Base-by-base conservation (phyloP, 2,329 filamentous ascomycete genomes). In the Nectriaceae sp. region DNA sequence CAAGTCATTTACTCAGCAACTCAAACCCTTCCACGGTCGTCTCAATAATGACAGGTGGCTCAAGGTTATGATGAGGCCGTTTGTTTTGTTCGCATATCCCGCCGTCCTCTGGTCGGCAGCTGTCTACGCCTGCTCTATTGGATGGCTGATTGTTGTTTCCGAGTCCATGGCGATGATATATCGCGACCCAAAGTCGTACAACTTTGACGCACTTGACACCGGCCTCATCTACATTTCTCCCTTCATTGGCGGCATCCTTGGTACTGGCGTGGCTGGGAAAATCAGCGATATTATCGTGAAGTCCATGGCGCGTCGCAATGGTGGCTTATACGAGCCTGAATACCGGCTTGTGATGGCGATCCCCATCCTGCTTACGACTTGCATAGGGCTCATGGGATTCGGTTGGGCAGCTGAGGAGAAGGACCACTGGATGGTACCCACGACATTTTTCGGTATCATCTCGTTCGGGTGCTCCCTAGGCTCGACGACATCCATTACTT, bases 81-180 rank as follows among this genome's bases (percentile, higher is more conserved):
- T 97, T 52, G 83, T 97, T 40, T 79, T 97, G 1, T 96, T 87
- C 60, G 82, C 87, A 1, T 97, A 97, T 63, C 94, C 94, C 0
- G 83, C 89, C 1, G 88, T 97, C 1, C 79, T 97, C 8, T 97
- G 92, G 93, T 93, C 89, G 5, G 76, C 90, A 0, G 76, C 88
- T 1, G 83, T 96, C 4, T 97, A 97, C 66, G 77, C 91, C 0
- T 86, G 94, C 59, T 94, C 91, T 0, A 82, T 97, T 5, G 93
- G 93, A 31, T 97, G 93, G 94, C 79, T 97, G 21, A 97, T 97
- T 56, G 91, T 97, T 37, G 81, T 97, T 2, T 96, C 91, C 1
- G 92, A 97, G 69, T 88, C 88, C 0, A 84, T 97, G 3, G 82
- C 90, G 0, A 78, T 87, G 49, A 88, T 97, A 52, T 97, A 90